Conservation (phyloP, 805 yeast genomes). For the Candida ponderosae region DNA sequence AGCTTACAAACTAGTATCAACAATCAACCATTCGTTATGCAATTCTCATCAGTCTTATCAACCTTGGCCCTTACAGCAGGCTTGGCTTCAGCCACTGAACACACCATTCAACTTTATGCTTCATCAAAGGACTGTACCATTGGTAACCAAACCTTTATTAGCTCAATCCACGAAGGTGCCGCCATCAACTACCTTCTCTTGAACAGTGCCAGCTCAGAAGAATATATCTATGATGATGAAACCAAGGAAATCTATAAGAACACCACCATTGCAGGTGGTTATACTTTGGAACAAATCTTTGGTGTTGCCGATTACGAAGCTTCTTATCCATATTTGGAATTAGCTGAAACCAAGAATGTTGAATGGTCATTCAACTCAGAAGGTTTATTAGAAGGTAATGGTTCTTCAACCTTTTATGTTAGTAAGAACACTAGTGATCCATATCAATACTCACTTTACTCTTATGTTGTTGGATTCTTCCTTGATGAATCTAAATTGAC, state of each 20-base stretch:
- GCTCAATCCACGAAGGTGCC: constrained; percentile 35
- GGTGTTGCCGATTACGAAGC: background rate
- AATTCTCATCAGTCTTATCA: constrained; percentile 10
- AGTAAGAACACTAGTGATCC: background rate
- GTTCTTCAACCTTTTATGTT: background rate
- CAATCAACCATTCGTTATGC: too few species aligned
- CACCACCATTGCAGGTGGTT: background rate
- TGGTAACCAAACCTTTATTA: constrained; percentile 22
- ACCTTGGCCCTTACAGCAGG: constrained; percentile 1
- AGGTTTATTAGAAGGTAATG: background rate
- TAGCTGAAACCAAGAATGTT: too few species aligned
- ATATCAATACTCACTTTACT: background rate
- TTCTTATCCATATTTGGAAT: background rate
- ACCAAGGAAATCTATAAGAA: background rate
- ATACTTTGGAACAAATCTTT: too few species aligned
- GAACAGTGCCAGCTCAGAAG: constrained; percentile 14
- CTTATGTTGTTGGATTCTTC: background rate
- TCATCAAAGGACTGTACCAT: constrained; percentile 13
- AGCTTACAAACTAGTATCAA: too few species aligned
- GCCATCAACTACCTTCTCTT: constrained; percentile 33
- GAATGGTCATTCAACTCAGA: background rate
- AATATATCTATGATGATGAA: background rate
- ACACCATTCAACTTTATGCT: constrained; percentile 6
- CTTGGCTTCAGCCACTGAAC: constrained; percentile 1
- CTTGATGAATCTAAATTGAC: too few species aligned